A percentile compares a stretch with the other conserved stretches of the same genome.
phyloP scores from a whole-genome alignment of 257 asterid genomes.

The Leonotis leonurus region DNA sequence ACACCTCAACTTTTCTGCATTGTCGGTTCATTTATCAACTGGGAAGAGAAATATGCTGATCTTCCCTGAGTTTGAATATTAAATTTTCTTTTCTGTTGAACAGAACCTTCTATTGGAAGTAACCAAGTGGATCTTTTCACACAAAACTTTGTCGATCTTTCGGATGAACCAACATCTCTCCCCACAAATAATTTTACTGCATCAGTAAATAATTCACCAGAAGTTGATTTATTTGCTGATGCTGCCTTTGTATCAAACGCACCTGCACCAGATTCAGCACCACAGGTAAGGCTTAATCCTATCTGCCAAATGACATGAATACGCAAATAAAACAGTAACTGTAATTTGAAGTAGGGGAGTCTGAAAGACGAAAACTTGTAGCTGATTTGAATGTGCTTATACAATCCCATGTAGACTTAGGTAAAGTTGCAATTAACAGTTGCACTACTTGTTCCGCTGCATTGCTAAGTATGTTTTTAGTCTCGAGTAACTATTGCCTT shows the following conservation, averaged over 20 bases:
- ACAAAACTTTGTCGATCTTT: constrained; percentile 54
- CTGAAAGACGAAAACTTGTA: neutral
- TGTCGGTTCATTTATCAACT: neutral
- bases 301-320: neutral
- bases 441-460: neutral
- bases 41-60: neutral
- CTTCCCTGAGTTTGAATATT: neutral
- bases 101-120: constrained; percentile 64
- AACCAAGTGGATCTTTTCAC: constrained; percentile 69
- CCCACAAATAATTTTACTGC: constrained; percentile 31
- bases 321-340: neutral
- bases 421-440: neutral
- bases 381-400: neutral
- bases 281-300: constrained; percentile 43
- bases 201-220: constrained; percentile 36
- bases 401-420: neutral
- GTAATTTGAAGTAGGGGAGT: neutral
- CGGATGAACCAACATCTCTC: constrained; percentile 56
- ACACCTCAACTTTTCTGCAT: neutral
- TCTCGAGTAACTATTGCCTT: too few relatives aligned
- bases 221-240: constrained; percentile 87
- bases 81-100: constrained; percentile 15
- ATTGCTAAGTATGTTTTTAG: neutral
- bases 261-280: constrained; percentile 25
- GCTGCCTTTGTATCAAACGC: constrained; percentile 72